Base-by-base conservation (phyloP, 805 yeast genomes). In the Scheffersomyces lignosus region DNA sequence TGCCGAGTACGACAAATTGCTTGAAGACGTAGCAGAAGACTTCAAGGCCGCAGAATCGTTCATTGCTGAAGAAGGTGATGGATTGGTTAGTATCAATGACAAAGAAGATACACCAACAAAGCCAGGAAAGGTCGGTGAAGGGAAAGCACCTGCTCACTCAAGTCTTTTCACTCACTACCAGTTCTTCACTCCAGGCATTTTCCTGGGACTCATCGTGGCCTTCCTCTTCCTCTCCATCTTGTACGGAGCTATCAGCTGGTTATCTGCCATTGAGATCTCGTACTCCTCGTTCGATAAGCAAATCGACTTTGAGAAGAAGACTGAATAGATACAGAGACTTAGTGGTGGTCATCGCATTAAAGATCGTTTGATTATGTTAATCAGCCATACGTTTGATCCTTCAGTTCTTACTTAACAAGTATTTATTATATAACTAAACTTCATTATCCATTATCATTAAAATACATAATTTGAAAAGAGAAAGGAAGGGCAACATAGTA, bases 221-320 rank as follows among this genome's bases (percentile, higher is more conserved):
- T 58, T 75, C 9, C 59, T 87, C 43, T 66, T 89, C 45, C 39
- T 87, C 15, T 62, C 62, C 24, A 70, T 87, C 27, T 65, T 87
- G 37, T 54, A 70, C 33, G 65, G 73, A 34, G 91, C 95, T 12
- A 70, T 88, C 43, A 54, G 76, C 34, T 87, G 96, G 93, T 65
- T 87, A 32, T 56, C 78, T 16, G 70, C 82, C 15, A 62, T 89
- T 47, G 81, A 84, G 54, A 84, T 89, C 49, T 77, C 91, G 52
- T 88, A 89, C 69, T 79, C 79, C 47, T 81, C 96, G 10, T 82
- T 89, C 52, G 95, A 87, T 41, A 86, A 81, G 64, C 82, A 75
- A 39, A 68, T 75, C 33, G 76, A 70, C 45, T 70, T 62, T 38
- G 74, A 69, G 44, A 76, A 72, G 59, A 80, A 78, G 56, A 62